Percentiles rank a stretch among this genome's conserved stretches.
phyloP scores from a whole-genome alignment of 345 rosid species.

The Linum lewisii region DNA sequence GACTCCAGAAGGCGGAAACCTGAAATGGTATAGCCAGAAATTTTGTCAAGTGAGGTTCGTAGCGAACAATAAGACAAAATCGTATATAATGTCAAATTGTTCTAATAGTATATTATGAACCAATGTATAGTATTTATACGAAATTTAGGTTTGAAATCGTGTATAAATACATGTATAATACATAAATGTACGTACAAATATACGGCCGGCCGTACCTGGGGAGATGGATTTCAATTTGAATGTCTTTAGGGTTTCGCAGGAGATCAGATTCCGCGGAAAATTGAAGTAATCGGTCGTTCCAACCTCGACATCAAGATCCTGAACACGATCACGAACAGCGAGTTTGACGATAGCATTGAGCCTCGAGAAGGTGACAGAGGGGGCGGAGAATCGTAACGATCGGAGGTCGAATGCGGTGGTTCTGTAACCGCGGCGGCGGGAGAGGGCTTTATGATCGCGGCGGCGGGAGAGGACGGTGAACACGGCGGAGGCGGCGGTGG shows the following conservation, averaged over 20 bases:
- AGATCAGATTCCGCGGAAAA: constrained; percentile 52
- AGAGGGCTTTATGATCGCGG: constrained; percentile 23
- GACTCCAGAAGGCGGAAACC: constrained; percentile 71
- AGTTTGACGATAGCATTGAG: constrained; percentile 58
- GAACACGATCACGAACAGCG: constrained; percentile 58
- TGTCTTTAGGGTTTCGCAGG: constrained; percentile 40
- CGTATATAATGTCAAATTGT: too few species aligned
- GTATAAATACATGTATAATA: too few species aligned
- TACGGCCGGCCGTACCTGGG: too few species aligned
- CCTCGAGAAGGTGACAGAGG: constrained; percentile 45
- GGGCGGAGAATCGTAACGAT: constrained; percentile 46
- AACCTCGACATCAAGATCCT: constrained; percentile 65
- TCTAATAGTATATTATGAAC: too few species aligned
- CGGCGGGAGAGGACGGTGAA: constrained; percentile 23
- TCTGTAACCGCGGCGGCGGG: constrained; percentile 31
- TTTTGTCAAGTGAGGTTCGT: too few species aligned
- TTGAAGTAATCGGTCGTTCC: constrained; percentile 67
- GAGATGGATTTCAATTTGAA: constrained; percentile 45
- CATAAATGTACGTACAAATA: too few species aligned
- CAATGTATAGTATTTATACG: too few species aligned
- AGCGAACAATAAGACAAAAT: too few species aligned
- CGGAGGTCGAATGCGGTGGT: constrained; percentile 29
- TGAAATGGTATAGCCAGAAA: too few species aligned
- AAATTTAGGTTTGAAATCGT: too few species aligned
- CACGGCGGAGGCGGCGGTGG: background rate